Conservation (phyloP, 1,284 basidiomycete genomes). For the Ganoderma sp. region DNA sequence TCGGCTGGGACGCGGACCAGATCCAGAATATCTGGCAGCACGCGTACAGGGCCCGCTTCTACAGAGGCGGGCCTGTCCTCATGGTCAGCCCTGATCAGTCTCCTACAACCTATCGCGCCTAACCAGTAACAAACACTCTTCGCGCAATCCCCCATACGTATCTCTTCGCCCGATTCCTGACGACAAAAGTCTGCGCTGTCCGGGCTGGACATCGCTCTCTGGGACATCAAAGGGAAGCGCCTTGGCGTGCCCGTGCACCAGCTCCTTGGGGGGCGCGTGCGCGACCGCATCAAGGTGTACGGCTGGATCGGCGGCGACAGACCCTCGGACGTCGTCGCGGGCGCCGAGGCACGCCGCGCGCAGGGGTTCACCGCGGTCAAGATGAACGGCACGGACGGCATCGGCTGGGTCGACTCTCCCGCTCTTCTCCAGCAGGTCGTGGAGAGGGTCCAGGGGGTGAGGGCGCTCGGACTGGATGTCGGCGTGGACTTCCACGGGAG, state of each 20-base stretch:
- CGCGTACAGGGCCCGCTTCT: conserved; percentile 72
- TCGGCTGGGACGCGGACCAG: conserved; percentile 71
- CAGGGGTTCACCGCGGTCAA: conserved; percentile 81
- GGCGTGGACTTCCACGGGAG: conserved; percentile 68
- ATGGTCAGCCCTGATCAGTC: conserved; percentile 52
- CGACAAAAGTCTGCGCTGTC: conserved; percentile 55
- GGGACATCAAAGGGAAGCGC: conserved; percentile 84
- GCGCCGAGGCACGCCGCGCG: conserved; percentile 64
- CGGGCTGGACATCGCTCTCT: conserved; percentile 59
- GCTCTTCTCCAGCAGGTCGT: conserved; percentile 61
- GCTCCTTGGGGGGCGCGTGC: conserved; percentile 76
- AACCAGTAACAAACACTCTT: neutral
- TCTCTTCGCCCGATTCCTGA: neutral
- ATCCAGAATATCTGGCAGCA: conserved; percentile 78
- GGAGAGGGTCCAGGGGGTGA: conserved; percentile 66
- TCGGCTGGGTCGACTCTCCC: conserved; percentile 58
- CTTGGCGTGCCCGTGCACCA: conserved; percentile 79
- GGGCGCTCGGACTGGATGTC: conserved; percentile 69
- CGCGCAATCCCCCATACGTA: too few relatives aligned
- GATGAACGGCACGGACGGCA: conserved; percentile 73
- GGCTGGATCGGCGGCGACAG: conserved; percentile 80
- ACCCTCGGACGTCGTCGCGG: conserved; percentile 65
- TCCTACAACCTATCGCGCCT: neutral
- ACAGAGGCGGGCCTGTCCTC: conserved; percentile 74
- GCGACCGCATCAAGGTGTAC: conserved; percentile 63